Evolutionary conservation across 1,139 yeast genomes (phyloP), one percentile per base, ranked within the genome.

Genomic region (Magnusiomyces paraingens): DNA sequence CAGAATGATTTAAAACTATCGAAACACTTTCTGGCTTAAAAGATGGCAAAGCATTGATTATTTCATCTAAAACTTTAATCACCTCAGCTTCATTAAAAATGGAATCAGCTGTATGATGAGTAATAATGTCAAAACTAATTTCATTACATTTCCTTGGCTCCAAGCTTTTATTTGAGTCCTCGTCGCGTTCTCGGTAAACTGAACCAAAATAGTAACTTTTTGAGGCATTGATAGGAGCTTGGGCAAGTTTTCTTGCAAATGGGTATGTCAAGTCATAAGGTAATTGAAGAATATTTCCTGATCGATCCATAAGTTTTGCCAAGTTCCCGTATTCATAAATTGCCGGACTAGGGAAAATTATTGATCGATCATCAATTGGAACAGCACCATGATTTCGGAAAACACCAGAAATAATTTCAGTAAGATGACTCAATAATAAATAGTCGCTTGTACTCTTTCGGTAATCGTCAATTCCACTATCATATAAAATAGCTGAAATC

Each of bases 251-350:
- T 59, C 99, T 74, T 0, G 99, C 98, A 71, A 86, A 81, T 0
- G 99, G 98, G 41, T 90, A 71, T 0, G 95, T 86, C 58, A 91
- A 73, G 66, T 93, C 99, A 66, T 85, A 91, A 0, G 96, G 95
- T 41, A 94, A 70, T 58, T 90, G 95, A 38, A 94, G 70, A 5
- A 93, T 93, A 0, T 91, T 81, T 0, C 99, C 99, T 35, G 88
- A 83, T 52, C 81, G 78, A 64, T 93, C 98, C 57, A 94, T 71
- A 1, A 93, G 79, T 61, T 90, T 95, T 61, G 85, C 90, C 0
- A 87, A 84, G 49, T 77, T 76, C 54, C 76, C 78, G 18, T 77
- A 79, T 15, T 83, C 76, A 64, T 89, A 91, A 1, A 80, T 70
- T 1, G 93, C 86, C 0, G 93, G 84, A 59, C 84, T 83, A 0